phyloP scores from a whole-genome alignment of 2,329 filamentous ascomycete genomes.

The Colletotrichum zoysiae region DNA sequence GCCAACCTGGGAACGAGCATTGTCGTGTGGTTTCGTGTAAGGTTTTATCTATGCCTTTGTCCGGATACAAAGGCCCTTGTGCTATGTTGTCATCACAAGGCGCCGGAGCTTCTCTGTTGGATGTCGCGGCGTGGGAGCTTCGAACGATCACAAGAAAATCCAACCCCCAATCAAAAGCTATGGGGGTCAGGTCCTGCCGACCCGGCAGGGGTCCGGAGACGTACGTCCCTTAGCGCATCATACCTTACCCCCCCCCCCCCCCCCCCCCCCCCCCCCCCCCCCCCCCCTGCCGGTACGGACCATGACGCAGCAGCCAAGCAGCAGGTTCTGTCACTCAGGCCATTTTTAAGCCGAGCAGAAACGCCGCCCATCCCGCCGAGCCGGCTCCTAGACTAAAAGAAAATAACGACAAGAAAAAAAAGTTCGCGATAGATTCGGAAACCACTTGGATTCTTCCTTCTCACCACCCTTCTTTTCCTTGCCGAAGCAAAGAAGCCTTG shows the following conservation, averaged over 20 bases:
- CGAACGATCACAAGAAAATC: conserved; percentile 3
- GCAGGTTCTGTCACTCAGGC: conserved; percentile 12
- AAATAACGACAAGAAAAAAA: conserved; percentile 23
- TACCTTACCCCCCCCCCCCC: background rate
- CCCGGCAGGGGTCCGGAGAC: conserved; percentile 16
- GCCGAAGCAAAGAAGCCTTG: background rate
- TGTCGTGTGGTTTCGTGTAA: background rate
- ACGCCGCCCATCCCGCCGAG: conserved; percentile 15
- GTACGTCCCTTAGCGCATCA: conserved; percentile 25
- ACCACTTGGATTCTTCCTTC: conserved; percentile 30
- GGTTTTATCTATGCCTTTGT: conserved; percentile 8
- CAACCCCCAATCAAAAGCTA: background rate
- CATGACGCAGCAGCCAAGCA: conserved; percentile 37
- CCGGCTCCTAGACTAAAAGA: background rate
- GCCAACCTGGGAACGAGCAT: conserved; percentile 38
- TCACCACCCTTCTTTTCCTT: background rate
- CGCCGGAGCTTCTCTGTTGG: background rate
- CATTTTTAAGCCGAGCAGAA: conserved; percentile 19
- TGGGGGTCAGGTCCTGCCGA: conserved; percentile 33
- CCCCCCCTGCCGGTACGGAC: conserved; percentile 12
- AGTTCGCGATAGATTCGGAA: conserved; percentile 36
- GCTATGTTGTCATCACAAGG: conserved; percentile 24
- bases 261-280: no score
- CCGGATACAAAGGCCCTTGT: conserved; percentile 17
- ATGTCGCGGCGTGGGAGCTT: conserved; percentile 9